phyloP scores from a whole-genome alignment of 768 basidiomycete species.

The Rhizopogon salebrosus region DNA sequence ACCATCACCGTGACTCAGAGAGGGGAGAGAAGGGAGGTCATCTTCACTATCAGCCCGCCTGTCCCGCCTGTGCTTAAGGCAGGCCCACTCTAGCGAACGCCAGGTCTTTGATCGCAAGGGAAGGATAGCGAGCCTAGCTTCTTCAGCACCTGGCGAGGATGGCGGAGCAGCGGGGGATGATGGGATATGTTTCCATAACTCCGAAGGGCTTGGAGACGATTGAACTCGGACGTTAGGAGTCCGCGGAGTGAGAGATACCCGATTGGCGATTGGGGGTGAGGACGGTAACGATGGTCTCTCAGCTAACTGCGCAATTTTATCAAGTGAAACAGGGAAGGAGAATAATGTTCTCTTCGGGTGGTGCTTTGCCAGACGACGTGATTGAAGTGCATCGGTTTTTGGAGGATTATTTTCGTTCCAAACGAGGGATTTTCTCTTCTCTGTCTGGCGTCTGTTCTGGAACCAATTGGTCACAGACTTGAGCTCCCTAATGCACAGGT shows the following conservation, averaged over 20 bases:
- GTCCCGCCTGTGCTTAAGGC: conserved; percentile 41
- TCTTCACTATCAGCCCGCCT: conserved; percentile 15
- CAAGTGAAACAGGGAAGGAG: conserved; percentile 23
- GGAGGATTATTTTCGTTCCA: conserved; percentile 20
- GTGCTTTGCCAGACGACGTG: conserved; percentile 7
- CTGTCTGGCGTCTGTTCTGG: conserved; percentile 70
- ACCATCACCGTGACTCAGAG: conserved; percentile 4
- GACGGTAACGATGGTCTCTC: conserved; percentile 21
- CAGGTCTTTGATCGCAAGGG: conserved; percentile 34
- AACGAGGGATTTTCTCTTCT: conserved; percentile 16
- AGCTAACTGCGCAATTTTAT: conserved; percentile 23
- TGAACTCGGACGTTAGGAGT: conserved; percentile 10
- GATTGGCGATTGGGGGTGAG: conserved; percentile 4
- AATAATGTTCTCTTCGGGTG: conserved; percentile 3
- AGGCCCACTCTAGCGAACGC: conserved; percentile 71
- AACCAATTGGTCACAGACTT: conserved; percentile 78
- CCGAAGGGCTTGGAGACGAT: conserved; percentile 10
- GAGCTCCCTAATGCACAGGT: conserved; percentile 43
- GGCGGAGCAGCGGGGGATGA: conserved; percentile 21
- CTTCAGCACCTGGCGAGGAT: conserved; percentile 18
- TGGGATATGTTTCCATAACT: conserved; percentile 25
- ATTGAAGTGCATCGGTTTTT: neutral
- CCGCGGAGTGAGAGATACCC: conserved; percentile 24
- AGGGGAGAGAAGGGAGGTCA: conserved; percentile 4
- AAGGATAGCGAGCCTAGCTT: conserved; percentile 18